Evolutionary conservation across 208 protist genomes (phyloP).

Genomic region (Trypanosoma conorhini): DNA sequence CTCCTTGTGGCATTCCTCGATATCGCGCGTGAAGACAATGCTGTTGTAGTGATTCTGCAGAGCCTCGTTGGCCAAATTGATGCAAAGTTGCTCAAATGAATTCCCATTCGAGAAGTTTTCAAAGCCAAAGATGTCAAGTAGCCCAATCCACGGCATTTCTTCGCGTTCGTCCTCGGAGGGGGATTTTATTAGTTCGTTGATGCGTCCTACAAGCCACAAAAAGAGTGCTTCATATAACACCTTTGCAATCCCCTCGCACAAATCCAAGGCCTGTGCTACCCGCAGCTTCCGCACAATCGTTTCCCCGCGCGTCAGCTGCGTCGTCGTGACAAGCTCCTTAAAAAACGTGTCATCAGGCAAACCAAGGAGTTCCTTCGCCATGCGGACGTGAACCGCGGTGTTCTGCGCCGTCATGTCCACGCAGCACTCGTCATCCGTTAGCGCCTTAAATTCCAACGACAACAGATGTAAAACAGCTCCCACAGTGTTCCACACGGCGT

Average conservation of each 20-base stretch:
- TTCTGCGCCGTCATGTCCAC: conserved; percentile 17
- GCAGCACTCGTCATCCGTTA: conserved; percentile 26
- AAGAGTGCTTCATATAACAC: conserved; percentile 71
- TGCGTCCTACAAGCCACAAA: conserved; percentile 66
- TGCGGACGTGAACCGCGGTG: conserved; percentile 14
- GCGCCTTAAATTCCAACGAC: conserved; percentile 28
- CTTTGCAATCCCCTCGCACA: conserved; percentile 72
- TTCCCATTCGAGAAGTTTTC: conserved; percentile 92
- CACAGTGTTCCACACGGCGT: conserved; percentile 59
- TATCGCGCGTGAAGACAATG: conserved; percentile 75
- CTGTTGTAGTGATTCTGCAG: conserved; percentile 92
- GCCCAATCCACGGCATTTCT: conserved; percentile 34
- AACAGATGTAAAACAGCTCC: conserved; percentile 41
- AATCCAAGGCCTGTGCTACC: conserved; percentile 41
- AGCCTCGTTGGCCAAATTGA: conserved; percentile 96
- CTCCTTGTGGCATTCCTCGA: conserved; percentile 63
- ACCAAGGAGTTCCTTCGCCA: conserved; percentile 38
- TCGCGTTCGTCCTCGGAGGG: neutral
- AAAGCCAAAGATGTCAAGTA: conserved; percentile 95
- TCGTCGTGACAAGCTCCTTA: conserved; percentile 43
- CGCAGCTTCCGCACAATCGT: conserved; percentile 43
- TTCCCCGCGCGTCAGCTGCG: conserved; percentile 41
- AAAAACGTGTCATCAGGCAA: conserved; percentile 36
- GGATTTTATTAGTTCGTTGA: conserved; percentile 52
- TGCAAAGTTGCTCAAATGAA: conserved; percentile 96